A percentile compares a stretch with the other conserved stretches of the same genome.
Conservation (phyloP, 169 alveolate genomes). For the Pseudocohnilembus persalinus region DNA sequence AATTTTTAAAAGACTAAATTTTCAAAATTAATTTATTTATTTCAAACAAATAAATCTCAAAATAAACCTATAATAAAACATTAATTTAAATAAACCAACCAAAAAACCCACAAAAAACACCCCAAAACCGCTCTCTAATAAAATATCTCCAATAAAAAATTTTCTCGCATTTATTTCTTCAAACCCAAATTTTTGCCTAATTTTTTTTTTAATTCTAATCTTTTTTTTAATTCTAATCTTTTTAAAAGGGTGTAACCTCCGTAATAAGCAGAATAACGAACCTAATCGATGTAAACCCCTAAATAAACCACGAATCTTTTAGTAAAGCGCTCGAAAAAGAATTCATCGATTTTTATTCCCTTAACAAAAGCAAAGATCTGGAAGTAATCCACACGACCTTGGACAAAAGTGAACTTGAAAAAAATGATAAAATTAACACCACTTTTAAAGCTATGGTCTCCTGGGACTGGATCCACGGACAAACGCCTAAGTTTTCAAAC, state of each 20-base stretch:
- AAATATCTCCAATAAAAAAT: too few relatives aligned
- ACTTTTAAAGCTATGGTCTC: constrained; percentile 47
- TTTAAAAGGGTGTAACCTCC: constrained; percentile 65
- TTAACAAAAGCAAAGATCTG: too few relatives aligned
- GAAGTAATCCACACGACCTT: constrained; percentile 25
- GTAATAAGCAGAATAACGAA: constrained; percentile 81
- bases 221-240: not conserved
- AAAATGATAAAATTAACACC: constrained; percentile 43
- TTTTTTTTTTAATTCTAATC: not conserved
- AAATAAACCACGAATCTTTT: constrained; percentile 60
- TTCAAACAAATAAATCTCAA: too few relatives aligned
- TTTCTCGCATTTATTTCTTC: too few relatives aligned
- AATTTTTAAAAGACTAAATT: too few relatives aligned
- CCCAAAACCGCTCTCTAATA: too few relatives aligned
- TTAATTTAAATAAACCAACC: too few relatives aligned
- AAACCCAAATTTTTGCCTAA: too few relatives aligned
- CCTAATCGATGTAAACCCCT: constrained; percentile 60
- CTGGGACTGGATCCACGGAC: constrained; percentile 87
- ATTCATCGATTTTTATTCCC: constrained; percentile 42
- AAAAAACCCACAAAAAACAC: too few relatives aligned
- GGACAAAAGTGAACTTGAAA: constrained; percentile 37
- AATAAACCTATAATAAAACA: too few relatives aligned
- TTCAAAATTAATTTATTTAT: too few relatives aligned
- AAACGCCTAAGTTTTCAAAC: constrained; percentile 77
- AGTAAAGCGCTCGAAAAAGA: constrained; percentile 53